Evolutionary conservation across 1,284 basidiomycete genomes (phyloP), one percentile per base, ranked within the genome.

Genomic region (Cutaneotrichosporon sp.): DNA sequence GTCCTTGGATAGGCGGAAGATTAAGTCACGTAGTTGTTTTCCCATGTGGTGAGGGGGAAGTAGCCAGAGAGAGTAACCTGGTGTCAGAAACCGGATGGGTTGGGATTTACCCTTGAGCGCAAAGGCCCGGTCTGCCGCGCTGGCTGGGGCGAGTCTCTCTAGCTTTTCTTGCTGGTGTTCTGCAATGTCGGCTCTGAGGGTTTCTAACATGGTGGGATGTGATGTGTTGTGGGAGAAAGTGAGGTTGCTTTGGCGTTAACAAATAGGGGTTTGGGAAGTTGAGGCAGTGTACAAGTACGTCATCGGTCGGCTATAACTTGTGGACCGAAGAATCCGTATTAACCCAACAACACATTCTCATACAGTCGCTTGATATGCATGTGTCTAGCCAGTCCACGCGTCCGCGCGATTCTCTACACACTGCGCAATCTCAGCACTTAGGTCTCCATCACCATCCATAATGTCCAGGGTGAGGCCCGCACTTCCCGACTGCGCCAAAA

Each of bases 391-490:
- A 3, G 51, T 53, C 51, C 76, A 78, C 13, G 72, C 65, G 56
- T 76, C 74, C 8, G 68, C 59, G 36, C 63, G 51, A 7, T 69
- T 75, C 81, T 90, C 60, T 82, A 90, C 76, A 85, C 90, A 81
- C 81, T 90, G 70, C 81, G 88, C 69, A 84, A 89, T 72, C 76
- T 89, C 69, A 83, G 83, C 78, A 59, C 82, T 78, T 57, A 89
- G 81, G 0, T 82, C 80, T 0, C 80, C 82, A 0, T 86, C 81
- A 0, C 88, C 88, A 32, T 86, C 85, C 56, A 87, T 83, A 21
- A 90, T 70, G 72, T 90, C 88, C 61, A 90, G 83, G 9, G 84
- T 86, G 18, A 89, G 80, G 0, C 87, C 87, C 13, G 83, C 84
- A 0, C 87, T 86, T 62, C 85, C 85, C 11, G 86, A 83, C 42